Base-by-base conservation (phyloP, 192 early-diverging fungal genomes). In the Gorgonomyces haynaldii region DNA sequence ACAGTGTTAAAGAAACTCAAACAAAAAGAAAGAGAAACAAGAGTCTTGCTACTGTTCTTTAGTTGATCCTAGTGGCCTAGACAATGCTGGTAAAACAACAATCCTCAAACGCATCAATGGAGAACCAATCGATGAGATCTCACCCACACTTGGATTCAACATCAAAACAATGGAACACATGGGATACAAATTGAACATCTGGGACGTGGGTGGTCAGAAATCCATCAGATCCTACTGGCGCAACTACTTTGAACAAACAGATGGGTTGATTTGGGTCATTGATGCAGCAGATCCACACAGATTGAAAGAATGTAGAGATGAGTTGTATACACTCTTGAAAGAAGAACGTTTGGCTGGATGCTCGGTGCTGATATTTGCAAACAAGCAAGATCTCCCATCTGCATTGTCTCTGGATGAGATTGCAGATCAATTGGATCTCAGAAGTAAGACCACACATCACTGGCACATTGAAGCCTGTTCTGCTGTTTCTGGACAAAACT, bases 191-290 rank as follows among this genome's bases (percentile, higher is more conserved):
- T 66, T 92, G 52, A 89, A 95, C 53, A 78, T 93, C 45, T 91
- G 87, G 89, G 96, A 99, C 62, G 86, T 99, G 21, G 96, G 96
- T 29, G 96, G 96, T 0, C 96, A 99, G 61, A 86, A 86, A 51
- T 87, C 87, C 2, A 94, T 99, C 54, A 76, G 96, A 47, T 82
- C 88, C 3, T 99, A 96, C 62, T 99, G 96, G 96, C 68, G 93
- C 24, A 99, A 99, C 70, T 99, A 99, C 54, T 99, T 99, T 81
- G 96, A 99, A 58, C 86, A 94, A 45, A 99, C 96, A 0, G 96
- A 99, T 52, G 96, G 84, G 0, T 60, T 99, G 10, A 83, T 96
- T 19, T 99, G 93, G 93, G 96, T 99, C 0, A 90, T 99, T 10
- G 96, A 99, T 54, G 84, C 86, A 28, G 88, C 86, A 9, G 96